Percentiles rank a stretch among this genome's conserved stretches.
phyloP scores from a whole-genome alignment of 2,329 filamentous ascomycete species.

The Paecilomyces fulvus region DNA sequence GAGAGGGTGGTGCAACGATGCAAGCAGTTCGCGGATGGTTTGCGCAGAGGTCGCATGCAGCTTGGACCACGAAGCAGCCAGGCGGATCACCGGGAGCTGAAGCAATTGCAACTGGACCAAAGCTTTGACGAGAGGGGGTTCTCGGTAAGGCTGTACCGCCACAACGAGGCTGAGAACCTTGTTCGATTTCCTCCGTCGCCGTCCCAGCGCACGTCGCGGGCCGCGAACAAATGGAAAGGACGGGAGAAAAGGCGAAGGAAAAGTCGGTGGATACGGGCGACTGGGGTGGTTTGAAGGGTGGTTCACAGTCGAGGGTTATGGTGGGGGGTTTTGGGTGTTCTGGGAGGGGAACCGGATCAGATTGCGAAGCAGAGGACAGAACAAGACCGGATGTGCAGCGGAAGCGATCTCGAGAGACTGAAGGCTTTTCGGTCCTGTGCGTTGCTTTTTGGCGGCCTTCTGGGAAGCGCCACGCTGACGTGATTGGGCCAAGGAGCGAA shows the following conservation, averaged over 20 bases:
- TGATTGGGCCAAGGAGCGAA: neutral
- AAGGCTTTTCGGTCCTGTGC: conserved; percentile 1
- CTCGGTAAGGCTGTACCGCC: conserved; percentile 6
- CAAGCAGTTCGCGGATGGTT: conserved; percentile 12
- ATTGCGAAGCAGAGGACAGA: neutral
- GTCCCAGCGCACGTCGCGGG: neutral
- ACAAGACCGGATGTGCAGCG: neutral
- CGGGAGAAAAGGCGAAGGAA: neutral
- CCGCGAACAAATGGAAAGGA: neutral
- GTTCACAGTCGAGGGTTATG: neutral
- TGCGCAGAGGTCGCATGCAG: conserved; percentile 22
- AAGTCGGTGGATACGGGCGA: neutral
- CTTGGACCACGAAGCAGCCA: conserved; percentile 20
- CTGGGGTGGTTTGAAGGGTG: neutral
- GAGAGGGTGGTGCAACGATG: conserved; percentile 11
- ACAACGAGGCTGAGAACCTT: neutral
- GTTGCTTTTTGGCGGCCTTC: neutral
- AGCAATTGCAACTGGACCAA: conserved; percentile 13
- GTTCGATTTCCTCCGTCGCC: neutral
- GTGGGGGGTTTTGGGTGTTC: neutral
- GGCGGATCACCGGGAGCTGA: conserved; percentile 21
- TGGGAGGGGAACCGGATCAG: neutral
- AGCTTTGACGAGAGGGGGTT: conserved; percentile 1
- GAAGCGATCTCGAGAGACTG: neutral
- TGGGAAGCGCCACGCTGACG: neutral